Evolutionary conservation across 495 filamentous ascomycete genomes (phyloP).

Genomic region (Geopyxis carbonaria): DNA sequence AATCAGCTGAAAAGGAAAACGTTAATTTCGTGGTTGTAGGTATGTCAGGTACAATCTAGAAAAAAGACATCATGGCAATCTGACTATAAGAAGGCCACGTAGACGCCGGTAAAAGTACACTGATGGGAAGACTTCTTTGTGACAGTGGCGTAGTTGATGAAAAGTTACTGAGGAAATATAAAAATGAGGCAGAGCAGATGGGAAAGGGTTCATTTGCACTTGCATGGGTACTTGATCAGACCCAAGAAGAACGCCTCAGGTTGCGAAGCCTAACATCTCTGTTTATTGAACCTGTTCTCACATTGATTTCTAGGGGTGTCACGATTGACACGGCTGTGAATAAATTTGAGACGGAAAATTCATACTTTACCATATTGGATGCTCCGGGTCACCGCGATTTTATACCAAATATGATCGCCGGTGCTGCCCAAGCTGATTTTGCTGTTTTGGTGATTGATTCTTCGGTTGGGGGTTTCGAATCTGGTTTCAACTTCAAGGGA

Average conservation of each 20-base stretch:
- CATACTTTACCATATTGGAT: slow-evolving; percentile 84
- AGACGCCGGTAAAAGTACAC: slow-evolving; percentile 90
- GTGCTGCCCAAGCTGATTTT: slow-evolving; percentile 88
- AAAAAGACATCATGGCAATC: slow-evolving; percentile 1
- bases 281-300: not conserved
- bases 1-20: slow-evolving; percentile 54
- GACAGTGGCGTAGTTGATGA: slow-evolving; percentile 78
- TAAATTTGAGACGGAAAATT: slow-evolving; percentile 74
- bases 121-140: slow-evolving; percentile 88
- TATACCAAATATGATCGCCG: slow-evolving; percentile 97
- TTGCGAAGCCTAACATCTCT: slow-evolving; percentile 3
- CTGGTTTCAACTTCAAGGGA: slow-evolving; percentile 72
- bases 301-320: slow-evolving; percentile 40
- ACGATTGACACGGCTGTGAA: slow-evolving; percentile 94
- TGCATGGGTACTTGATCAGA: slow-evolving; percentile 90
- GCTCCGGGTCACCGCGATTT: slow-evolving; percentile 91
- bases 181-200: slow-evolving; percentile 73
- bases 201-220: slow-evolving; percentile 91
- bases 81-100: slow-evolving; percentile 53
- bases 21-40: slow-evolving; percentile 95
- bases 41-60: slow-evolving; percentile 27
- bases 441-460: slow-evolving; percentile 89
- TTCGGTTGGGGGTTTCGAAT: slow-evolving; percentile 73
- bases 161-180: slow-evolving; percentile 70
- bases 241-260: slow-evolving; percentile 64